Conservation (phyloP, 2,329 filamentous ascomycete species). For the Cladosporium sp. region DNA sequence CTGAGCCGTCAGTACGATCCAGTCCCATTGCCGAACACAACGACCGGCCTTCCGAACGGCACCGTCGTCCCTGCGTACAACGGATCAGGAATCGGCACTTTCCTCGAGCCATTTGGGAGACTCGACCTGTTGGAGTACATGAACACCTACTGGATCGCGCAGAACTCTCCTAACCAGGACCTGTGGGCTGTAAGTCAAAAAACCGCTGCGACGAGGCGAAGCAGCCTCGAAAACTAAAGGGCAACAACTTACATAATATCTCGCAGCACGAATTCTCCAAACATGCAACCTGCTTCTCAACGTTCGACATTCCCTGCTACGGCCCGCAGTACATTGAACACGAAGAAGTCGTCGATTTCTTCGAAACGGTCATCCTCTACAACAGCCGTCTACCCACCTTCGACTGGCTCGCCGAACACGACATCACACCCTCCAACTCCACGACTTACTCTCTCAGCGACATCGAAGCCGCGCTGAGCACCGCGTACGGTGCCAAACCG, state of each 20-base stretch:
- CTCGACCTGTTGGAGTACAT: slow-evolving; percentile 61
- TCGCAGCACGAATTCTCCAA: slow-evolving; percentile 59
- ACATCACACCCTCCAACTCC: slow-evolving; percentile 55
- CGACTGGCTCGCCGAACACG: slow-evolving; percentile 52
- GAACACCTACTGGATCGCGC: slow-evolving; percentile 62
- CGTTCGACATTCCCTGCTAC: slow-evolving; percentile 63
- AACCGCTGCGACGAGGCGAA: not conserved
- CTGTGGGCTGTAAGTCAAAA: slow-evolving; percentile 51
- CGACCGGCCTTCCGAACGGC: slow-evolving; percentile 50
- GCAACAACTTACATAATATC: not conserved
- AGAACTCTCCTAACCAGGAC: slow-evolving; percentile 51
- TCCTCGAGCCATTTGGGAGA: slow-evolving; percentile 55
- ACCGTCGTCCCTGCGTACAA: slow-evolving; percentile 54
- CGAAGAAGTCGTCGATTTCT: slow-evolving; percentile 60
- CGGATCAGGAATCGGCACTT: slow-evolving; percentile 55
- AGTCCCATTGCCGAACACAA: slow-evolving; percentile 55
- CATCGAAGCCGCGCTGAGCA: slow-evolving; percentile 49
- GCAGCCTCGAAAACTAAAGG: no score
- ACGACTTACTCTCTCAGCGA: slow-evolving; percentile 53
- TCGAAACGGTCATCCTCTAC: slow-evolving; percentile 56
- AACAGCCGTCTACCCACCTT: slow-evolving; percentile 58
- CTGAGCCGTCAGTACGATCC: slow-evolving; percentile 62
- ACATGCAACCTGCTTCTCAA: slow-evolving; percentile 62
- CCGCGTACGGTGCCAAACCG: slow-evolving; percentile 51
- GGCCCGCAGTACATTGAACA: slow-evolving; percentile 54